These are phyloP conservation scores for Neonectria faginata DNA, from an alignment of 2,329 filamentous ascomycete species.

Conservation along the genomic window DNA sequence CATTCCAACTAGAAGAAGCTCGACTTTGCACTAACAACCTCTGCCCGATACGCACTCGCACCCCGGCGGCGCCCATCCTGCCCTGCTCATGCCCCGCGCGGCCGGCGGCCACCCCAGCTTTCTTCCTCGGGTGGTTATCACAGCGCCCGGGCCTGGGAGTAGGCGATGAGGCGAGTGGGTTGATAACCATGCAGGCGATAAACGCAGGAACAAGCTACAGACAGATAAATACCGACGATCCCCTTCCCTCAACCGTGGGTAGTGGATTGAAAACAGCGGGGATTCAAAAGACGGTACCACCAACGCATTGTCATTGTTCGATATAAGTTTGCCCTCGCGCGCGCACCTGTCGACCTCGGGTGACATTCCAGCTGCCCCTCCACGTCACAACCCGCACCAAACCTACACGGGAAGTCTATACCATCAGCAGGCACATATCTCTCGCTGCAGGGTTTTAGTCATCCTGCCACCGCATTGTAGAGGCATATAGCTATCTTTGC, in stretches of 20 bases:
- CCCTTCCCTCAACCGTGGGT: constrained; percentile 30
- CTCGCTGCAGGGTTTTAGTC: background rate
- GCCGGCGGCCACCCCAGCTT: constrained; percentile 39
- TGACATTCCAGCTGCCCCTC: constrained; percentile 28
- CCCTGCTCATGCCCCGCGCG: constrained; percentile 28
- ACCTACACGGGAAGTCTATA: constrained; percentile 13
- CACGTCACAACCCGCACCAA: constrained; percentile 38
- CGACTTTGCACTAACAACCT: constrained; percentile 12
- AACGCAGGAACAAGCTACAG: constrained; percentile 17
- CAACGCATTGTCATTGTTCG: constrained; percentile 13
- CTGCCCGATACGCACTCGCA: constrained; percentile 32
- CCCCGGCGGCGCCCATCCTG: constrained; percentile 23
- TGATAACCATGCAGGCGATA: constrained; percentile 25
- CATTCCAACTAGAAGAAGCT: background rate
- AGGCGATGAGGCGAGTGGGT: constrained; percentile 18
- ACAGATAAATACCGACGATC: constrained; percentile 38
- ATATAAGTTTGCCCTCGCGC: constrained; percentile 22
- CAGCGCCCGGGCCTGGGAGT: constrained; percentile 35
- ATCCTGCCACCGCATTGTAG: background rate
- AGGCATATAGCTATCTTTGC: background rate
- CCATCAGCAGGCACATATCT: background rate
- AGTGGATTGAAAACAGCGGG: constrained; percentile 31
- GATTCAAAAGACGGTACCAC: constrained; percentile 27
- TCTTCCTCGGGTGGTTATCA: constrained; percentile 42
- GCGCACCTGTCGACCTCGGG: constrained; percentile 13